These are phyloP conservation scores for Xerocomus alliaceus DNA, from an alignment of 1,284 basidiomycete genomes.

Conservation along the genomic window DNA sequence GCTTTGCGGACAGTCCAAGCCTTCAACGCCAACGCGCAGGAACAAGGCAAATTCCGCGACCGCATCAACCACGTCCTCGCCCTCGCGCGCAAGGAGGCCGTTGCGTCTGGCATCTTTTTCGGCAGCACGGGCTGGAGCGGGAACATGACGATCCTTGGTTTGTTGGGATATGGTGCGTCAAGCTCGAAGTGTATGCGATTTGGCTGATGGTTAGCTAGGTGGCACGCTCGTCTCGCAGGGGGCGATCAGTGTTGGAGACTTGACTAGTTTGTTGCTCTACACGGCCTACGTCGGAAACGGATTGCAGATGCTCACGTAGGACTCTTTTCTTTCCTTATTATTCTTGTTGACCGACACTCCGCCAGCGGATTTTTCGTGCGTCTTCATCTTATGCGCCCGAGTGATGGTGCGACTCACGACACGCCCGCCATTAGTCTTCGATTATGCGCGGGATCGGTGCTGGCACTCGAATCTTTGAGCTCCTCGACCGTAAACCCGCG, in stretches of 20 bases:
- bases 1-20: slow-evolving; percentile 93
- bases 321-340: slow-evolving; percentile 14
- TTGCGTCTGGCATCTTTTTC: slow-evolving; percentile 92
- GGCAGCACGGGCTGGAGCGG: slow-evolving; percentile 94
- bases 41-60: slow-evolving; percentile 72
- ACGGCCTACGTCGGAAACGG: slow-evolving; percentile 89
- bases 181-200: neutral
- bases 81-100: slow-evolving; percentile 87
- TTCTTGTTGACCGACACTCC: neutral
- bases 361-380: slow-evolving; percentile 50
- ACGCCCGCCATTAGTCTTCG: slow-evolving; percentile 60
- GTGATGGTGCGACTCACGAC: neutral
- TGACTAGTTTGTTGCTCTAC: slow-evolving; percentile 92
- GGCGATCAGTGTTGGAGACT: slow-evolving; percentile 88
- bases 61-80: slow-evolving; percentile 75
- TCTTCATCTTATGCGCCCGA: slow-evolving; percentile 3
- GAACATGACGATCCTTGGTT: slow-evolving; percentile 87
- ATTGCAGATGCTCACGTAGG: slow-evolving; percentile 80
- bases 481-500: slow-evolving; percentile 81
- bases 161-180: slow-evolving; percentile 85
- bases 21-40: slow-evolving; percentile 80
- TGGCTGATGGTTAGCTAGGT: slow-evolving; percentile 51
- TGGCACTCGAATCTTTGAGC: slow-evolving; percentile 90
- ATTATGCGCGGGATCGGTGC: slow-evolving; percentile 94
- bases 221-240: slow-evolving; percentile 90